These are phyloP conservation scores for Trichophyton rubrum DNA, from an alignment of 2,329 filamentous ascomycete genomes.

Conservation along the genomic window DNA sequence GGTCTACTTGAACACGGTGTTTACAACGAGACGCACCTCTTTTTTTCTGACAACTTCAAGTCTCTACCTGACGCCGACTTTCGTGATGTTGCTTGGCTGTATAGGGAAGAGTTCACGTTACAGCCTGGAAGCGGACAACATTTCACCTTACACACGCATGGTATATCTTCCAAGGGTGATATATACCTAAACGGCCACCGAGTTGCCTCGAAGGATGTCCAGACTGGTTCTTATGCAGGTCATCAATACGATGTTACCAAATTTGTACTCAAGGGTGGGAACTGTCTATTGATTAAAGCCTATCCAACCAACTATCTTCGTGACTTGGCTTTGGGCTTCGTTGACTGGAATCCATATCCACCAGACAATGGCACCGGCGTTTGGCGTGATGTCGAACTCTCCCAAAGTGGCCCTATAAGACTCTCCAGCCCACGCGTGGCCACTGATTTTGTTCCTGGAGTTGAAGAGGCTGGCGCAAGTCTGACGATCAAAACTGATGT, in stretches of 20 bases:
- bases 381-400: slow-evolving; percentile 47
- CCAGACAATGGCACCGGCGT: slow-evolving; percentile 52
- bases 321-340: slow-evolving; percentile 48
- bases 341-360: slow-evolving; percentile 51
- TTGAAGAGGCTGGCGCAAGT: slow-evolving; percentile 25
- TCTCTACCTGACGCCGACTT: slow-evolving; percentile 38
- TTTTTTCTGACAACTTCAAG: slow-evolving; percentile 43
- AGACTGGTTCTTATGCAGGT: slow-evolving; percentile 47
- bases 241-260: slow-evolving; percentile 43
- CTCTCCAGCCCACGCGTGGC: slow-evolving; percentile 35
- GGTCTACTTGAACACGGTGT: slow-evolving; percentile 42
- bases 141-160: slow-evolving; percentile 45
- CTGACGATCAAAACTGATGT: slow-evolving; percentile 31
- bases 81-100: slow-evolving; percentile 43
- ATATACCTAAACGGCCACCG: slow-evolving; percentile 47
- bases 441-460: slow-evolving; percentile 29
- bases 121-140: slow-evolving; percentile 27
- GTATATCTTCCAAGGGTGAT: slow-evolving; percentile 49
- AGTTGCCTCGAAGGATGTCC: slow-evolving; percentile 37
- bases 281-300: slow-evolving; percentile 42
- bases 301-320: slow-evolving; percentile 48
- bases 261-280: slow-evolving; percentile 28
- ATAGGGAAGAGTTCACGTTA: slow-evolving; percentile 42
- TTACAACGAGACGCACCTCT: slow-evolving; percentile 43
- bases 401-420: slow-evolving; percentile 41